Conservation (phyloP, 352 stramenopile genomes). For the Peronosclerospora sorghi region DNA sequence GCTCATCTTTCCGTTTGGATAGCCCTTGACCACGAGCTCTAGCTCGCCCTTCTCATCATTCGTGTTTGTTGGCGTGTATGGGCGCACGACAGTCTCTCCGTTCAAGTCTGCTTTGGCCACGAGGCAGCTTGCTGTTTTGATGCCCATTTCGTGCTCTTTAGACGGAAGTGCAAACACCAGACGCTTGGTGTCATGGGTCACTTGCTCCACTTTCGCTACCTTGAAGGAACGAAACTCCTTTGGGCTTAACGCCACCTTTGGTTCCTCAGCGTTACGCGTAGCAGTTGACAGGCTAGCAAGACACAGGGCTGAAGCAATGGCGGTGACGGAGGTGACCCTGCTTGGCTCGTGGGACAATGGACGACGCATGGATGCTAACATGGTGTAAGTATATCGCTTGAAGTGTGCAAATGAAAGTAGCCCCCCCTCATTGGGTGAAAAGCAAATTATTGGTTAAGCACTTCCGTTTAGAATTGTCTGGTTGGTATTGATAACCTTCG, state of each 20-base stretch:
- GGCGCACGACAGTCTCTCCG: slow-evolving; percentile 53
- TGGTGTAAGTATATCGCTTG: too few relatives aligned
- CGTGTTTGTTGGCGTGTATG: slow-evolving; percentile 79
- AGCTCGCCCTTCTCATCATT: slow-evolving; percentile 62
- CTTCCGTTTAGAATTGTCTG: too few relatives aligned
- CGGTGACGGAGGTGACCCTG: slow-evolving; percentile 16
- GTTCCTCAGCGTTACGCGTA: slow-evolving; percentile 21
- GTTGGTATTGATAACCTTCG: too few relatives aligned
- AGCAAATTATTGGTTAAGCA: slow-evolving; percentile 11
- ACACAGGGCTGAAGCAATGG: slow-evolving; percentile 21
- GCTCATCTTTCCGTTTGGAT: slow-evolving; percentile 72
- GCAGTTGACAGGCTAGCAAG: slow-evolving; percentile 19
- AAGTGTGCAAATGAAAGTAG: slow-evolving; percentile 1
- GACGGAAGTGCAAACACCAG: slow-evolving; percentile 42
- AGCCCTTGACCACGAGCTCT: slow-evolving; percentile 81
- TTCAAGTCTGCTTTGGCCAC: slow-evolving; percentile 46
- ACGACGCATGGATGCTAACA: slow-evolving; percentile 23
- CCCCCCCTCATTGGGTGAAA: slow-evolving; percentile 14
- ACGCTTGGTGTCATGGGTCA: slow-evolving; percentile 59
- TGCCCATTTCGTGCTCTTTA: slow-evolving; percentile 52
- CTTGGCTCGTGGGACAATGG: slow-evolving; percentile 10
- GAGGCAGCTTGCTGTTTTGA: slow-evolving; percentile 49
- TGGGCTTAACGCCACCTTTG: slow-evolving; percentile 40
- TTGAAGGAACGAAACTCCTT: slow-evolving; percentile 55
- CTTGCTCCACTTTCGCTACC: slow-evolving; percentile 42